phyloP scores from a whole-genome alignment of 129 eudicot species.

The Erigeron canadensis region DNA sequence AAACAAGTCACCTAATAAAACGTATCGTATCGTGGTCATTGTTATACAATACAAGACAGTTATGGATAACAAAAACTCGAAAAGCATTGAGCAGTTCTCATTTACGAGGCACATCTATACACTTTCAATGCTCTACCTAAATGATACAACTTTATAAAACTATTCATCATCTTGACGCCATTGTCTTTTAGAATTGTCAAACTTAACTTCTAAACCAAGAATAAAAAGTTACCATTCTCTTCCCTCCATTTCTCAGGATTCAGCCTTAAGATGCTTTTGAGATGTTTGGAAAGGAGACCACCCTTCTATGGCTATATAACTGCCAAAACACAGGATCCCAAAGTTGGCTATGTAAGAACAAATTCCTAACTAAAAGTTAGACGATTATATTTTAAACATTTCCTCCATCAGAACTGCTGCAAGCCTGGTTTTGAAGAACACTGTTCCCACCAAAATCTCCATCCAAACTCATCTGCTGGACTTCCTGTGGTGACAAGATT shows the following conservation, averaged over 20 bases:
- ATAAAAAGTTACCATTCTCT: neutral
- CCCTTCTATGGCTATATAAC: slow-evolving; percentile 9
- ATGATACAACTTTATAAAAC: slow-evolving; percentile 15
- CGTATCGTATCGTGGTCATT: neutral
- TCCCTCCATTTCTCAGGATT: slow-evolving; percentile 9
- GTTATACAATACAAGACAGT: neutral
- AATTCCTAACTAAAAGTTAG: slow-evolving; percentile 18
- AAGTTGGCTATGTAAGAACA: slow-evolving; percentile 9
- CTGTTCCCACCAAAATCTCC: slow-evolving; percentile 73
- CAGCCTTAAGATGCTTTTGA: slow-evolving; percentile 7
- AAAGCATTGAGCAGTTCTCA: slow-evolving; percentile 29
- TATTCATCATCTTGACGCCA: slow-evolving; percentile 9
- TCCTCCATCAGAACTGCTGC: slow-evolving; percentile 92
- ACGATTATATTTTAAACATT: slow-evolving; percentile 39
- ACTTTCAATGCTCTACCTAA: slow-evolving; percentile 27
- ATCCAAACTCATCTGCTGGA: slow-evolving; percentile 90
- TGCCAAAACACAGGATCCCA: slow-evolving; percentile 12
- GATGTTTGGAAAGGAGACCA: neutral
- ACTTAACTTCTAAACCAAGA: neutral
- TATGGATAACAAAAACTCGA: neutral
- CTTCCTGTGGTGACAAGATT: slow-evolving; percentile 93
- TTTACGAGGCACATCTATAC: slow-evolving; percentile 31
- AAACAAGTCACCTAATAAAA: neutral
- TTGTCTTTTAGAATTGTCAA: neutral
- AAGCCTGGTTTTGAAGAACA: slow-evolving; percentile 74